Conservation (phyloP, 495 filamentous ascomycete species). For the Cairneyella variabilis region DNA sequence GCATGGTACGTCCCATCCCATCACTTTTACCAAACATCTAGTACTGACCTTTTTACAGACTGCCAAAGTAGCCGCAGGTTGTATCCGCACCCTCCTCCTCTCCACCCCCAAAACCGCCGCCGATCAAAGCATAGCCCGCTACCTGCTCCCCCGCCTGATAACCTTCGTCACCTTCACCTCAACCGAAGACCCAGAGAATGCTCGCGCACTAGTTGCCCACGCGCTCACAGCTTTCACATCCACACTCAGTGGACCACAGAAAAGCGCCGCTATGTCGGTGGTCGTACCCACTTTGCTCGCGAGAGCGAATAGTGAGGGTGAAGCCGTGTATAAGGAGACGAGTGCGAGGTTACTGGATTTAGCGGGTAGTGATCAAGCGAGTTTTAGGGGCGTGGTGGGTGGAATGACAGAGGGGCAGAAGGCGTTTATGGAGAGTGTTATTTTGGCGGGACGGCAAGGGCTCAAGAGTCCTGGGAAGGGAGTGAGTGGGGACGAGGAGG, state of each 20-base stretch:
- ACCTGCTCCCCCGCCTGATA: constrained; percentile 73
- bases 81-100: constrained; percentile 75
- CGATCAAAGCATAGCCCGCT: constrained; percentile 68
- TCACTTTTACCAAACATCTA: neutral
- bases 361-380: constrained; percentile 64
- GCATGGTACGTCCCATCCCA: constrained; percentile 45
- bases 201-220: constrained; percentile 63
- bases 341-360: constrained; percentile 74
- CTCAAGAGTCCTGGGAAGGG: constrained; percentile 27
- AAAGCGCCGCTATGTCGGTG: constrained; percentile 62
- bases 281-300: constrained; percentile 76
- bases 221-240: constrained; percentile 67
- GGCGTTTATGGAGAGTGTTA: constrained; percentile 76
- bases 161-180: constrained; percentile 65
- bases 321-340: constrained; percentile 62
- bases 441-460: constrained; percentile 51
- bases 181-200: constrained; percentile 70
- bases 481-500: constrained; percentile 36
- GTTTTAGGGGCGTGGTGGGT: constrained; percentile 72
- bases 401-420: constrained; percentile 68
- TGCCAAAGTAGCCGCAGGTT: constrained; percentile 84
- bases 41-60: constrained; percentile 45
- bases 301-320: constrained; percentile 53
- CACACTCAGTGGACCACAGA: constrained; percentile 45
- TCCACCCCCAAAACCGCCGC: constrained; percentile 57